These are phyloP conservation scores for Malassezia obtusa DNA, from an alignment of 1,284 basidiomycete species.

Conservation along the genomic window DNA sequence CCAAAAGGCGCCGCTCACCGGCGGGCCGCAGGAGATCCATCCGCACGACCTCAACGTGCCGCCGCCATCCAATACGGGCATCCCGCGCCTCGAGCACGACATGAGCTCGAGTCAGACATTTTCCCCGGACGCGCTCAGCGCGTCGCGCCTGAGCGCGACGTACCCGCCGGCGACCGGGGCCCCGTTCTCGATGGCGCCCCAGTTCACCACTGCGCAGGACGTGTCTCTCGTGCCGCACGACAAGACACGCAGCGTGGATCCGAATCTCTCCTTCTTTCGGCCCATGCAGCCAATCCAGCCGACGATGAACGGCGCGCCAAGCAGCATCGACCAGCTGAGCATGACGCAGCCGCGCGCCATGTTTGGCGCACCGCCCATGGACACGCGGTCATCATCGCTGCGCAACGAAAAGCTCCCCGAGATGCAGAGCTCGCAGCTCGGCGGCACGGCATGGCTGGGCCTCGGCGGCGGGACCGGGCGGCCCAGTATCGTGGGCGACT, in stretches of 20 bases:
- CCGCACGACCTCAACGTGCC: not conserved
- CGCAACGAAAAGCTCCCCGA: not conserved
- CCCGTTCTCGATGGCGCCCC: not conserved
- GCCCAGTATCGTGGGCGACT: slow-evolving; percentile 29
- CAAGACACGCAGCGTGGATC: not conserved
- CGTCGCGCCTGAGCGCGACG: not conserved
- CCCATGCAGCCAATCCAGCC: not conserved
- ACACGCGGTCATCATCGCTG: not conserved
- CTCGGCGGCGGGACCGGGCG: slow-evolving; percentile 27
- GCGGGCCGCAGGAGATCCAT: not conserved
- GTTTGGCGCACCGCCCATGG: slow-evolving; percentile 1
- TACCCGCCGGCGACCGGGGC: not conserved
- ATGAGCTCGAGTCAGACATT: not conserved
- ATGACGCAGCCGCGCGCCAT: not conserved
- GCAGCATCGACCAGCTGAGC: not conserved
- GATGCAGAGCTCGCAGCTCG: slow-evolving; percentile 17
- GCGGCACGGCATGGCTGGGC: slow-evolving; percentile 40
- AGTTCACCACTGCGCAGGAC: not conserved
- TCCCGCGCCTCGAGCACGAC: not conserved
- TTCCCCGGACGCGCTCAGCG: not conserved
- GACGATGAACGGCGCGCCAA: not conserved
- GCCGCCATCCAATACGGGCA: not conserved
- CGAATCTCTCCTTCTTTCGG: not conserved
- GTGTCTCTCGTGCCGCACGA: not conserved
- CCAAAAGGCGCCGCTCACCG: not conserved